Percentiles rank a stretch among this genome's conserved stretches.
Evolutionary conservation across 2,329 filamentous ascomycete species (phyloP).

Genomic region (Lachnellula hyalina): DNA sequence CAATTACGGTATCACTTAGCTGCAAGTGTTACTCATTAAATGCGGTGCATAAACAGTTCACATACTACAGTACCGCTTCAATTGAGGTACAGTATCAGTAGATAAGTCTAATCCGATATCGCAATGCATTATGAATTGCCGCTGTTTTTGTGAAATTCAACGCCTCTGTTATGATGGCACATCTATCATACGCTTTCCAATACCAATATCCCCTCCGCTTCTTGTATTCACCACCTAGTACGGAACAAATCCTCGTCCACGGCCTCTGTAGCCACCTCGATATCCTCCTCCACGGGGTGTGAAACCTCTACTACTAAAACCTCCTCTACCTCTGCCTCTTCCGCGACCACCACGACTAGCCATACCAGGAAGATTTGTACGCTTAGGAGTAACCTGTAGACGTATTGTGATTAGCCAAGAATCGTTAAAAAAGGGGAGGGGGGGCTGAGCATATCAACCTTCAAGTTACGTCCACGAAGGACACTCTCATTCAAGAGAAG

Average conservation of each 20-base stretch:
- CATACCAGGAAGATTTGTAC: slow-evolving; percentile 96
- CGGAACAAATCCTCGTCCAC: slow-evolving; percentile 56
- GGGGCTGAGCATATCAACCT: slow-evolving; percentile 54
- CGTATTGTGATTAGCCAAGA: slow-evolving; percentile 6
- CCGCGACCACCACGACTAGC: slow-evolving; percentile 59
- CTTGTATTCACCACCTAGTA: slow-evolving; percentile 43
- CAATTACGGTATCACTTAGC: too few relatives aligned
- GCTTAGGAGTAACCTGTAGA: slow-evolving; percentile 73
- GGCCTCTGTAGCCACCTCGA: slow-evolving; percentile 53
- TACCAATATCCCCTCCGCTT: neutral
- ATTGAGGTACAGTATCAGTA: neutral
- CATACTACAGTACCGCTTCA: too few relatives aligned
- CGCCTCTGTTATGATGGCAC: slow-evolving; percentile 1
- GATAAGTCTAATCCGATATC: neutral
- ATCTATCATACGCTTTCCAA: slow-evolving; percentile 22
- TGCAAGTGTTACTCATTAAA: too few relatives aligned
- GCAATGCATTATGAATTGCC: neutral
- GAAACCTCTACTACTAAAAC: slow-evolving; percentile 37
- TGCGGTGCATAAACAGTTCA: too few relatives aligned
- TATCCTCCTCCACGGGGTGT: slow-evolving; percentile 50
- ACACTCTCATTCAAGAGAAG: slow-evolving; percentile 94
- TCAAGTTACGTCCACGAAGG: slow-evolving; percentile 91
- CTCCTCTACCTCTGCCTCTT: slow-evolving; percentile 41
- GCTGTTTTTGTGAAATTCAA: slow-evolving; percentile 7
- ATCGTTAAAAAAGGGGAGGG: neutral